Percentiles rank a stretch among this genome's conserved stretches.
phyloP scores from a whole-genome alignment of 192 early-diverging fungal genomes.

The Umbelopsis isabellina region DNA sequence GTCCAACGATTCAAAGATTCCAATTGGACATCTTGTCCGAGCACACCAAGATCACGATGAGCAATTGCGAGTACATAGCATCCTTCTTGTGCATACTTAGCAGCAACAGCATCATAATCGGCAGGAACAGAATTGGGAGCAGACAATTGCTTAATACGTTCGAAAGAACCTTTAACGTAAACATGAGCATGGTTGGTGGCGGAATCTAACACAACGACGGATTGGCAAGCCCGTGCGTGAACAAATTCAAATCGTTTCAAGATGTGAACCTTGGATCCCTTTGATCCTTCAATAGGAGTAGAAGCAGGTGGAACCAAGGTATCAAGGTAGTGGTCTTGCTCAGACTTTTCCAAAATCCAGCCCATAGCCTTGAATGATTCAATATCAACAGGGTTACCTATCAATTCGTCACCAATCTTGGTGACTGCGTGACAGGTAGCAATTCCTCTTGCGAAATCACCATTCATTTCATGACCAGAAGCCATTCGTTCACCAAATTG shows the following conservation, averaged over 20 bases:
- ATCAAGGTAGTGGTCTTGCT: constrained; percentile 44
- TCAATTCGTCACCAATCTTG: constrained; percentile 51
- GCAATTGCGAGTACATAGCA: constrained; percentile 84
- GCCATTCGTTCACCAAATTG: constrained; percentile 32
- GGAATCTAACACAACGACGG: constrained; percentile 65
- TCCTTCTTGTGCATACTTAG: constrained; percentile 66
- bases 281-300: constrained; percentile 33
- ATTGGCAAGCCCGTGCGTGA: constrained; percentile 76
- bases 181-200: constrained; percentile 57
- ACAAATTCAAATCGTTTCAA: constrained; percentile 79
- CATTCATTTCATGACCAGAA: constrained; percentile 38
- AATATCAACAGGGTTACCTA: constrained; percentile 76
- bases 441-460: constrained; percentile 42
- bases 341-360: constrained; percentile 45
- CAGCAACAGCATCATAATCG: constrained; percentile 59
- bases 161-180: constrained; percentile 82
- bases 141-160: constrained; percentile 62
- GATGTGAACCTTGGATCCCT: constrained; percentile 47
- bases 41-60: constrained; percentile 58
- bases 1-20: constrained; percentile 40
- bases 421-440: constrained; percentile 74
- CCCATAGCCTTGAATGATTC: constrained; percentile 74
- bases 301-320: constrained; percentile 49
- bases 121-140: constrained; percentile 49
- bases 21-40: constrained; percentile 43